Evolutionary conservation across 257 asterid species (phyloP).

Genomic region (Pogostemon cablin): DNA sequence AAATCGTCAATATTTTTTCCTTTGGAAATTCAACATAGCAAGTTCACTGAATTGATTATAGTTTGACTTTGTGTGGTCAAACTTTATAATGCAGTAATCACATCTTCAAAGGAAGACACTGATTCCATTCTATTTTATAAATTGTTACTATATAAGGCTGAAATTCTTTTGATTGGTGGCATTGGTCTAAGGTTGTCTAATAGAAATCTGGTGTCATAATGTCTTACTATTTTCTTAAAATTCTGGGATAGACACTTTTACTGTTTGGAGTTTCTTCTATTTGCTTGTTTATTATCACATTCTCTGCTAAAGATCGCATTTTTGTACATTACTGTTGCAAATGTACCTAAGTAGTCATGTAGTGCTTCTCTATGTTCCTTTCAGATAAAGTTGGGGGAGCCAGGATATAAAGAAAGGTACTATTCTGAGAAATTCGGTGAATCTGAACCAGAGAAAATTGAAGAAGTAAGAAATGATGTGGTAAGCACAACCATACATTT

Average conservation of each 20-base stretch:
- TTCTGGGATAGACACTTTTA: neutral
- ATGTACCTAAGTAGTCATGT: conserved; percentile 22
- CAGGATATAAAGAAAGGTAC: conserved; percentile 94
- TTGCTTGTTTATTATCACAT: conserved; percentile 13
- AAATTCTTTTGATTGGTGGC: conserved; percentile 8
- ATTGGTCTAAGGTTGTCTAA: neutral
- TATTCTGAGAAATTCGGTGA: conserved; percentile 83
- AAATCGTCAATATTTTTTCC: neutral
- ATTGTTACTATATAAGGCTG: neutral
- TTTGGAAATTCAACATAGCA: neutral
- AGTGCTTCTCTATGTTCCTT: conserved; percentile 20
- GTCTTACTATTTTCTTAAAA: conserved; percentile 7
- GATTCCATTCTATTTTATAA: neutral
- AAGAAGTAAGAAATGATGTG: conserved; percentile 71
- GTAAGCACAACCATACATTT: conserved; percentile 52
- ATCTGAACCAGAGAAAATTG: conserved; percentile 60
- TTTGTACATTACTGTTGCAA: neutral
- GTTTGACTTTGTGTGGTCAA: neutral
- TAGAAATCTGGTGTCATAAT: conserved; percentile 12
- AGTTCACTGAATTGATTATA: neutral
- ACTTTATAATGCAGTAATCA: conserved; percentile 6
- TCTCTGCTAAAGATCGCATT: conserved; percentile 20
- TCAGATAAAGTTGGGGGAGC: conserved; percentile 94
- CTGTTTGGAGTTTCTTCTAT: neutral
- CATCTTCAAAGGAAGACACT: neutral